phyloP scores from a whole-genome alignment of 2,329 filamentous ascomycete species.

The Fusarium pseudocircinatum region DNA sequence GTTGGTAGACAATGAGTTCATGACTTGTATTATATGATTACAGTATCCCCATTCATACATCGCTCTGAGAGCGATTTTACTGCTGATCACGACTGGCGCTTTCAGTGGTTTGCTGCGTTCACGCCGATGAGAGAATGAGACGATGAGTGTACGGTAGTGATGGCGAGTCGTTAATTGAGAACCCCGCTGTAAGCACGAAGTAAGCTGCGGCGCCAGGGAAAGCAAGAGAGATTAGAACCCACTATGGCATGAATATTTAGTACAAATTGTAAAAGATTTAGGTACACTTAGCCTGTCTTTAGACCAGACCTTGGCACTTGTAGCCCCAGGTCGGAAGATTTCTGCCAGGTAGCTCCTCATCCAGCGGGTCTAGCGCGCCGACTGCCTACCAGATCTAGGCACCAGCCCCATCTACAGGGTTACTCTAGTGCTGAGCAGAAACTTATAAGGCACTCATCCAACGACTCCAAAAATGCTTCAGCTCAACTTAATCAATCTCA shows the following conservation, averaged over 20 bases:
- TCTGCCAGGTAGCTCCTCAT: background rate
- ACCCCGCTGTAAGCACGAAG: background rate
- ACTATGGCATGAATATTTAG: accelerated
- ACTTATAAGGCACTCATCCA: background rate
- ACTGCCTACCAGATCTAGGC: background rate
- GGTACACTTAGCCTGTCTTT: background rate
- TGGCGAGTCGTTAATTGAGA: background rate
- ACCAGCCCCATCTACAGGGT: background rate
- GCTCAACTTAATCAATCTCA: background rate
- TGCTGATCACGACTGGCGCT: background rate
- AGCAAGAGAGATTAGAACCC: background rate
- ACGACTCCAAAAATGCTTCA: background rate
- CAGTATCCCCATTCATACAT: background rate
- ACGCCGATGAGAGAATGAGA: accelerated
- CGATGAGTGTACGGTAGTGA: accelerated
- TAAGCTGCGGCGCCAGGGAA: background rate
- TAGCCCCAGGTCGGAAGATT: background rate
- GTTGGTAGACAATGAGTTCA: too few species aligned
- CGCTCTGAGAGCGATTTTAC: background rate
- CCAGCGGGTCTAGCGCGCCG: background rate
- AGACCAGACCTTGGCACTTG: background rate
- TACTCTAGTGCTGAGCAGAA: background rate
- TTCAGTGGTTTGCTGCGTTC: background rate
- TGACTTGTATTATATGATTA: background rate
- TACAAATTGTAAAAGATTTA: accelerated